A percentile compares a stretch with the other conserved stretches of the same genome.
Conservation (phyloP, 225 moss, liverwort and hornwort genomes). For the Rhytidiadelphus loreus region DNA sequence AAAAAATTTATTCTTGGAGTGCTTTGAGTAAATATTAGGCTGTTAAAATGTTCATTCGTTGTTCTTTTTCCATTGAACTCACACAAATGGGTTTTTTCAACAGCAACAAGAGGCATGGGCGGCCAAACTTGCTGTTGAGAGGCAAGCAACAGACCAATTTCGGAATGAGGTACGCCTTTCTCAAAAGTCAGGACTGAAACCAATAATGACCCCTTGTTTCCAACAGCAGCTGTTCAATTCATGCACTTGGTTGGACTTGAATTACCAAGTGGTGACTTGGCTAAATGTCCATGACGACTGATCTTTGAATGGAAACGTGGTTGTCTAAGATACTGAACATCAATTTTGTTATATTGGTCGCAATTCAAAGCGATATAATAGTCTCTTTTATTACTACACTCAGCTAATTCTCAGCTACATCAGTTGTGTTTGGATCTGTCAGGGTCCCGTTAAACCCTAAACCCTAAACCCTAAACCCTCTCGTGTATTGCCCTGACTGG, state of each 20-base stretch:
- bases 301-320: not conserved
- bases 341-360: not conserved
- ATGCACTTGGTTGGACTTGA: not conserved
- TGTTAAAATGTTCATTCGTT: not conserved
- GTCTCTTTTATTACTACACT: not conserved
- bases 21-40: not conserved
- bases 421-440: not conserved
- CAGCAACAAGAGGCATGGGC: slow-evolving; percentile 11
- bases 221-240: not conserved
- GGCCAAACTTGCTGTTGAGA: slow-evolving; percentile 16
- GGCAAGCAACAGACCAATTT: slow-evolving; percentile 4
- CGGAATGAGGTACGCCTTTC: slow-evolving; percentile 3
- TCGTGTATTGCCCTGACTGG: not conserved
- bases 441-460: not conserved
- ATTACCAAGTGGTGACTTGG: not conserved
- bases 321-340: not conserved
- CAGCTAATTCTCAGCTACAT: not conserved
- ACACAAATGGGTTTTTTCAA: not conserved
- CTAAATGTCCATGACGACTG: not conserved
- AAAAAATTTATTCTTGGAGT: not conserved
- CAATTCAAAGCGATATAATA: not conserved
- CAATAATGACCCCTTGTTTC: too few relatives aligned
- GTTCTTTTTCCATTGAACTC: not conserved
- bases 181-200: not conserved
- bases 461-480: not conserved